These are phyloP conservation scores for Hansenula sp. DNA, from an alignment of 1,139 yeast genomes.

Conservation along the genomic window DNA sequence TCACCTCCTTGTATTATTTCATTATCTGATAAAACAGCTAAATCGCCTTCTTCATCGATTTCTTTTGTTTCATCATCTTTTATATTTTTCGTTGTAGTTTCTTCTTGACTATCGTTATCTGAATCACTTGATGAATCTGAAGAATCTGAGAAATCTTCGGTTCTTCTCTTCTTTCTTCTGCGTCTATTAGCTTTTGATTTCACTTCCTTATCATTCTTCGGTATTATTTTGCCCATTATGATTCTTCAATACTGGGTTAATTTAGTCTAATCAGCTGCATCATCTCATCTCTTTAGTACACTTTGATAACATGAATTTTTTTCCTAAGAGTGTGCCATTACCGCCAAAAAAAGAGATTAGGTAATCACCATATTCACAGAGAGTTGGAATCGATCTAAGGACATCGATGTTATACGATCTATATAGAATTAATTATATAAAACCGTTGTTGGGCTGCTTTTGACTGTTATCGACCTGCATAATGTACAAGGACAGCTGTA, in stretches of 20 bases:
- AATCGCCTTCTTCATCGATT: conserved; percentile 18
- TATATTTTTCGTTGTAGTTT: conserved; percentile 6
- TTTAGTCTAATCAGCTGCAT: background rate
- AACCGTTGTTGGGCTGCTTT: too few species aligned
- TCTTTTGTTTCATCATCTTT: conserved; percentile 12
- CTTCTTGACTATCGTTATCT: conserved; percentile 22
- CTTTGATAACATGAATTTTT: background rate
- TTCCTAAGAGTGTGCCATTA: too few species aligned
- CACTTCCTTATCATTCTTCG: conserved; percentile 17
- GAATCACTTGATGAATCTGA: conserved; percentile 24
- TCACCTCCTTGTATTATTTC: conserved; percentile 25
- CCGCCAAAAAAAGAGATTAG: too few species aligned
- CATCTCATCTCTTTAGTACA: background rate
- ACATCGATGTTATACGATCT: too few species aligned
- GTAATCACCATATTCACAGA: too few species aligned
- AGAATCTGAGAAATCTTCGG: conserved; percentile 53
- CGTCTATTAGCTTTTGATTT: conserved; percentile 29
- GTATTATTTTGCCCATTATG: conserved; percentile 17
- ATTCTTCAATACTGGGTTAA: background rate
- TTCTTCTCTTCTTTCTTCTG: conserved; percentile 75
- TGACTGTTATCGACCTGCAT: too few species aligned
- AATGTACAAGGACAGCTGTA: too few species aligned
- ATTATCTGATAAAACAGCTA: conserved; percentile 38
- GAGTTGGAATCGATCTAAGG: too few species aligned
- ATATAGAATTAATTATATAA: too few species aligned